Percentiles rank a stretch among this genome's conserved stretches.
These are phyloP conservation scores for Xylaria telfairii DNA, from an alignment of 495 filamentous ascomycete species.

Conservation along the genomic window DNA sequence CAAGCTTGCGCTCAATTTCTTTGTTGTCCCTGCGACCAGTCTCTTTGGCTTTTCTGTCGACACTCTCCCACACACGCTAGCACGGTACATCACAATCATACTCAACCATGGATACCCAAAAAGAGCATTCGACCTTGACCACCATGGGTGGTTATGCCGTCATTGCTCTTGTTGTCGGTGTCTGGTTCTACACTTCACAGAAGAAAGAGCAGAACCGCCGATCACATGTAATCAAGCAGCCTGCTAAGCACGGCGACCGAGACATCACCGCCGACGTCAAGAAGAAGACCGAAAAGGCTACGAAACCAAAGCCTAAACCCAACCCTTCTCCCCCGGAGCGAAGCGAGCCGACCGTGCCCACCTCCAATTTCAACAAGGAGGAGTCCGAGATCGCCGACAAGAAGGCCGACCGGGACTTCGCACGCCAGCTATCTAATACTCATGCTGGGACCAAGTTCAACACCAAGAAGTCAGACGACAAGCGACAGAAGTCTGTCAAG, in stretches of 20 bases:
- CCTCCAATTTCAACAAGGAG: constrained; percentile 34
- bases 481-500: constrained; percentile 65
- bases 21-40: not conserved
- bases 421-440: constrained; percentile 68
- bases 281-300: constrained; percentile 39
- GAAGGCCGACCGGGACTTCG: constrained; percentile 74
- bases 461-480: constrained; percentile 62
- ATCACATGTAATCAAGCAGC: constrained; percentile 39
- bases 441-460: constrained; percentile 67
- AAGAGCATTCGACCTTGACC: constrained; percentile 43
- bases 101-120: constrained; percentile 48
- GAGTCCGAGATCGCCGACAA: constrained; percentile 49
- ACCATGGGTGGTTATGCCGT: constrained; percentile 63
- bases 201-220: constrained; percentile 51
- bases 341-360: constrained; percentile 26
- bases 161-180: constrained; percentile 57
- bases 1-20: constrained; percentile 1
- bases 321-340: constrained; percentile 30
- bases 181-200: constrained; percentile 36
- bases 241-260: constrained; percentile 34
- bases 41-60: not conserved
- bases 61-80: not conserved
- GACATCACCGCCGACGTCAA: constrained; percentile 40
- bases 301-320: constrained; percentile 39
- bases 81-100: constrained; percentile 4